Percentiles rank a stretch among this genome's conserved stretches.
Conservation (phyloP, 345 rosid genomes). For the Tarenaya hassleriana region DNA sequence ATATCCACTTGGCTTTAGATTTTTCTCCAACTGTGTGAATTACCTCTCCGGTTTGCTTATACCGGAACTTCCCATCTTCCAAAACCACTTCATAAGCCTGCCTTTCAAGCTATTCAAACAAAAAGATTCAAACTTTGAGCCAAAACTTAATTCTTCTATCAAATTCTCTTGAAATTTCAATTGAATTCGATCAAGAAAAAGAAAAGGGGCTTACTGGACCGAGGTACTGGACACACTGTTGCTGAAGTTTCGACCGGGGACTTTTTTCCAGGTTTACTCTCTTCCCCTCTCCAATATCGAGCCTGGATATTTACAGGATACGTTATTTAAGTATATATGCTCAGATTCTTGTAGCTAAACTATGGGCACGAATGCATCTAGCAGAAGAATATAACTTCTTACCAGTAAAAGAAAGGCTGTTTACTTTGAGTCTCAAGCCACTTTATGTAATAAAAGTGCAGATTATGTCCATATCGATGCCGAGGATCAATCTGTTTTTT, state of each 20-base stretch:
- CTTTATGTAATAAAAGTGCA: slow-evolving; percentile 63
- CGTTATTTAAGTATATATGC: too few relatives aligned
- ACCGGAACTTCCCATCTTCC: slow-evolving; percentile 57
- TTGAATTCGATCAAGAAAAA: too few relatives aligned
- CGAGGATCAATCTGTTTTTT: slow-evolving; percentile 84
- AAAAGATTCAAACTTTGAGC: neutral
- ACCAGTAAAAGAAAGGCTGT: slow-evolving; percentile 99
- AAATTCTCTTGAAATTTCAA: slow-evolving; percentile 2
- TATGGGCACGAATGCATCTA: neutral
- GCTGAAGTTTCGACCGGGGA: slow-evolving; percentile 71
- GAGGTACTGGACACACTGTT: slow-evolving; percentile 89
- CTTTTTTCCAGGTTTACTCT: slow-evolving; percentile 75
- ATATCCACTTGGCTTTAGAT: slow-evolving; percentile 75
- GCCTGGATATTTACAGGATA: slow-evolving; percentile 41
- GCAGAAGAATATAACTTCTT: slow-evolving; percentile 16
- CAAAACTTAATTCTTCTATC: slow-evolving; percentile 2
- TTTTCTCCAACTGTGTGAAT: slow-evolving; percentile 43
- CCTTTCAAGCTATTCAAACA: slow-evolving; percentile 62
- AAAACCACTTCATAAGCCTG: slow-evolving; percentile 68
- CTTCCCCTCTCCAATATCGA: slow-evolving; percentile 92
- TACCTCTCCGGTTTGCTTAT: slow-evolving; percentile 54
- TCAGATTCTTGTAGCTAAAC: too few relatives aligned
- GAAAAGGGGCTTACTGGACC: slow-evolving; percentile 56
- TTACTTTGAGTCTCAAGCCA: slow-evolving; percentile 79
- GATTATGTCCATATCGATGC: slow-evolving; percentile 92